These are phyloP conservation scores for Clavispora phyllophila DNA, from an alignment of 805 yeast species.

Conservation along the genomic window DNA sequence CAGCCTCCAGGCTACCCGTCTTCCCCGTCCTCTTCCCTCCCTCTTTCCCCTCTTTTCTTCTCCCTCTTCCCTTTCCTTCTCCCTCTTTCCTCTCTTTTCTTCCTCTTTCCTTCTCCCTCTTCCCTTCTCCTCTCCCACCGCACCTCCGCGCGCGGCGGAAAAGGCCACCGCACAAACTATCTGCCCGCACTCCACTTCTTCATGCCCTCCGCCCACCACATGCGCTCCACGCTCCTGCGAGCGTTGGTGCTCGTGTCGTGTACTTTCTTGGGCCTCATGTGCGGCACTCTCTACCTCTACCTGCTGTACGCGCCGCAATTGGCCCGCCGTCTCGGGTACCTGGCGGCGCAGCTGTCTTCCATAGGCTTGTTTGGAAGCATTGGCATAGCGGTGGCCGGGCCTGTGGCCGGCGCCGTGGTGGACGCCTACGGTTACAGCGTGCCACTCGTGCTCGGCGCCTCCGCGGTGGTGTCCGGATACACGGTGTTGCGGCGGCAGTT, in stretches of 20 bases:
- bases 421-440: constrained; percentile 56
- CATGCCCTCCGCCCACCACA: not conserved
- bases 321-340: constrained; percentile 50
- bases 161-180: too few relatives aligned
- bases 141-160: not conserved
- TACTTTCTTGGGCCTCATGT: constrained; percentile 44
- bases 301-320: constrained; percentile 78
- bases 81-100: too few relatives aligned
- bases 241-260: constrained; percentile 20
- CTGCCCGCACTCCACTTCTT: not conserved
- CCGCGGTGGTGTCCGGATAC: constrained; percentile 51
- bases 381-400: constrained; percentile 61
- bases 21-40: too few relatives aligned
- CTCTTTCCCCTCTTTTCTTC: too few relatives aligned
- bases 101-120: too few relatives aligned
- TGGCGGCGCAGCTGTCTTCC: constrained; percentile 58
- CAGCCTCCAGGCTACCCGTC: too few relatives aligned
- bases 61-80: too few relatives aligned
- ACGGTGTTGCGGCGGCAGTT: constrained; percentile 49
- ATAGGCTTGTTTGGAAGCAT: constrained; percentile 66
- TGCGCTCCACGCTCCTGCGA: constrained; percentile 16
- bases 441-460: constrained; percentile 49
- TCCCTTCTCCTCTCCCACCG: too few relatives aligned
- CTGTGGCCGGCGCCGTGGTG: constrained; percentile 61
- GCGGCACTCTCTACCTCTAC: constrained; percentile 73